A percentile compares a stretch with the other conserved stretches of the same genome.
phyloP scores from a whole-genome alignment of 108 stramenopile genomes.

The Cylindrotheca closterium region DNA sequence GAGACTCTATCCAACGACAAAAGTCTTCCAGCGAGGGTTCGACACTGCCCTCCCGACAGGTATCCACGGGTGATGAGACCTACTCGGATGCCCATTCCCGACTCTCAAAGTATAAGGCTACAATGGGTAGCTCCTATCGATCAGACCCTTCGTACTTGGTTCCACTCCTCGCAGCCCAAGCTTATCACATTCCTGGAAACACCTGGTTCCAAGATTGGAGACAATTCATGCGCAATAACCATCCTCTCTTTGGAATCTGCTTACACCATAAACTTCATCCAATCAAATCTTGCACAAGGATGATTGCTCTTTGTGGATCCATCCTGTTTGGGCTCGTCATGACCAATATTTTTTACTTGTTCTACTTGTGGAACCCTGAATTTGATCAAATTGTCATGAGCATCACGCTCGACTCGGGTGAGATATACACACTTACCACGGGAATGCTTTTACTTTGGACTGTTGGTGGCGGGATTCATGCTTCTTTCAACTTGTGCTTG shows the following conservation, averaged over 20 bases:
- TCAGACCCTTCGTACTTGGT: slow-evolving; percentile 8
- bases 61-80: neutral
- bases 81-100: neutral
- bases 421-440: slow-evolving; percentile 19
- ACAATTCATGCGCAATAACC: slow-evolving; percentile 74
- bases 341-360: slow-evolving; percentile 71
- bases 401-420: slow-evolving; percentile 7
- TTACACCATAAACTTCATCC: slow-evolving; percentile 74
- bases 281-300: slow-evolving; percentile 47
- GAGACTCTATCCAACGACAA: too few relatives aligned
- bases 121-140: neutral
- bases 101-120: neutral
- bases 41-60: neutral
- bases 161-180: slow-evolving; percentile 42
- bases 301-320: slow-evolving; percentile 66
- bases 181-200: slow-evolving; percentile 68
- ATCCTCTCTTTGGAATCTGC: slow-evolving; percentile 82
- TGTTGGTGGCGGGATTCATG: slow-evolving; percentile 65
- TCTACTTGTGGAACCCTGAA: slow-evolving; percentile 41
- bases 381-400: slow-evolving; percentile 21
- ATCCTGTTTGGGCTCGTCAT: slow-evolving; percentile 74
- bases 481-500: slow-evolving; percentile 58
- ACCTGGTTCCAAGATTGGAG: slow-evolving; percentile 68
- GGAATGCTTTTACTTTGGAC: slow-evolving; percentile 77
- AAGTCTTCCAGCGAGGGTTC: too few relatives aligned